phyloP scores from a whole-genome alignment of 2,329 filamentous ascomycete species.

The Macroventuria anomochaeta region DNA sequence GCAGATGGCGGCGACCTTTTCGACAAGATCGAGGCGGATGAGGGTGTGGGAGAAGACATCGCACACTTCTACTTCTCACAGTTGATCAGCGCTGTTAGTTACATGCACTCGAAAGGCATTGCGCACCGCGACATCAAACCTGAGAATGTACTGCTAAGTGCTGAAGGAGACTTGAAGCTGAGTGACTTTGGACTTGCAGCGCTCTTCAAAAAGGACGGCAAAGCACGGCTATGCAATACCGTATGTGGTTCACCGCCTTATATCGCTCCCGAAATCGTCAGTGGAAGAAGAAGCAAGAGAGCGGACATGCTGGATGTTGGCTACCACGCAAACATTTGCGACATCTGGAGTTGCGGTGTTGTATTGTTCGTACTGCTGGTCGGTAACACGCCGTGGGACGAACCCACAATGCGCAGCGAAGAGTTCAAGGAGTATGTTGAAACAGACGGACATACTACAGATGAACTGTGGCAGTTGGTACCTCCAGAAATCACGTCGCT shows the following conservation, averaged over 20 bases:
- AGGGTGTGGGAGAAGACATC: constrained; percentile 91
- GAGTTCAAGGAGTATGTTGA: constrained; percentile 89
- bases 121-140: constrained; percentile 80
- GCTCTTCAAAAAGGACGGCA: constrained; percentile 87
- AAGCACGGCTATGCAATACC: constrained; percentile 80
- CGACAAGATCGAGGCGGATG: constrained; percentile 98
- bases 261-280: constrained; percentile 89
- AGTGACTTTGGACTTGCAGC: constrained; percentile 97
- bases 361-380: constrained; percentile 96
- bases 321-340: constrained; percentile 80
- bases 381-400: constrained; percentile 97
- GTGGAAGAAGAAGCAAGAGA: constrained; percentile 56
- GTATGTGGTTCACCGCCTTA: constrained; percentile 97
- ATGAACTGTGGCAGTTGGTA: constrained; percentile 83
- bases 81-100: constrained; percentile 86
- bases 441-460: constrained; percentile 79
- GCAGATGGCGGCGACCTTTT: constrained; percentile 96
- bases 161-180: constrained; percentile 85
- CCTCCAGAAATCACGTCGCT: constrained; percentile 78
- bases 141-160: constrained; percentile 91
- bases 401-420: constrained; percentile 83
- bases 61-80: constrained; percentile 97
- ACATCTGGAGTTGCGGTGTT: constrained; percentile 97
- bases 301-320: constrained; percentile 60
- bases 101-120: constrained; percentile 95